A percentile compares a stretch with the other conserved stretches of the same genome.
Evolutionary conservation across 352 stramenopile species (phyloP).

Genomic region (Proteromonas lacertae): DNA sequence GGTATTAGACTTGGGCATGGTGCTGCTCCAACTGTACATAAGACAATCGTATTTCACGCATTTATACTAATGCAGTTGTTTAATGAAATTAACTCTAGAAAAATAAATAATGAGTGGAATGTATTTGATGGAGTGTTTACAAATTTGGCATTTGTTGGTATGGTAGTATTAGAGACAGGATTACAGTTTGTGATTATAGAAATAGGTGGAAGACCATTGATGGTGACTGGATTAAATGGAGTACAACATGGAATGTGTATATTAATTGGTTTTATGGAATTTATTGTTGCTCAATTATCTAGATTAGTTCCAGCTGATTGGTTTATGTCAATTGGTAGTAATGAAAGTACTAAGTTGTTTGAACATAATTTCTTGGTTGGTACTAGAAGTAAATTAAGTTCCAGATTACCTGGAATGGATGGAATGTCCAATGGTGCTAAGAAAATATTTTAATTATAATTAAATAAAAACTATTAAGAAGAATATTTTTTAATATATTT

Average conservation of each 20-base stretch:
- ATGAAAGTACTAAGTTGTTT: too few species aligned
- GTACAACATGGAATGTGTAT: slow-evolving; percentile 21
- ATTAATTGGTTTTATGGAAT: slow-evolving; percentile 17
- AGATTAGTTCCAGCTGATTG: slow-evolving; percentile 23
- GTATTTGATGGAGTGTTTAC: slow-evolving; percentile 50
- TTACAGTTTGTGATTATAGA: slow-evolving; percentile 53
- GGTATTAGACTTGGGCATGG: too few species aligned
- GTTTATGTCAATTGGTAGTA: too few species aligned
- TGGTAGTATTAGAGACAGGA: slow-evolving; percentile 37
- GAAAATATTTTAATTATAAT: too few species aligned
- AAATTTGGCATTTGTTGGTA: slow-evolving; percentile 56
- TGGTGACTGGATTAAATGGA: slow-evolving; percentile 13
- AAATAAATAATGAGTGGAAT: slow-evolving; percentile 68
- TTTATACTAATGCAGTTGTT: slow-evolving; percentile 53
- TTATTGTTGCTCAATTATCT: slow-evolving; percentile 24
- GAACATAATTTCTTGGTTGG: too few species aligned
- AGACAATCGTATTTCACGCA: slow-evolving; percentile 55
- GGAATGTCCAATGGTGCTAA: too few species aligned
- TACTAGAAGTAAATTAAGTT: too few species aligned
- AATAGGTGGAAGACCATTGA: slow-evolving; percentile 40
- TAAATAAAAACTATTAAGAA: too few species aligned
- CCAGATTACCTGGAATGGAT: too few species aligned
- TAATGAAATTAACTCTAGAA: slow-evolving; percentile 42
- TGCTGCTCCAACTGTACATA: too few species aligned
- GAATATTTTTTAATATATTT: too few species aligned